These are phyloP conservation scores for Psilocybe sp. DNA, from an alignment of 768 basidiomycete species.

Conservation along the genomic window DNA sequence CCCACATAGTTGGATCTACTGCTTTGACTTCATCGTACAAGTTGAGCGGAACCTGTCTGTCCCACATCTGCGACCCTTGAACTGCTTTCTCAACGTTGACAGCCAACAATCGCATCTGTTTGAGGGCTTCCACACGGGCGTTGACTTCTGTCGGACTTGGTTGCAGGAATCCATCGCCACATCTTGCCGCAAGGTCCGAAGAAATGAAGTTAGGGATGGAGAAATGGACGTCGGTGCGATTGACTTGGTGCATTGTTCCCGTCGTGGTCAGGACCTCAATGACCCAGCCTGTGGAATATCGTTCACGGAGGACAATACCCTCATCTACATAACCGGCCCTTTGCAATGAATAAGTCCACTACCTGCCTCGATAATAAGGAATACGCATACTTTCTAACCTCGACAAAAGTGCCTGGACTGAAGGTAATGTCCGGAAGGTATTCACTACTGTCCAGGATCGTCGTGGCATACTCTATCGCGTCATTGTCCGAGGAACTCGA, in stretches of 20 bases:
- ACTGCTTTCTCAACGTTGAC: conserved; percentile 41
- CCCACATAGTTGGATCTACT: conserved; percentile 49
- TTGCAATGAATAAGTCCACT: no score
- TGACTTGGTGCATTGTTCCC: conserved; percentile 54
- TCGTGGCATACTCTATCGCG: no score
- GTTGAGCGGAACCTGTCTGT: conserved; percentile 24
- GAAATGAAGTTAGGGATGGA: conserved; percentile 55
- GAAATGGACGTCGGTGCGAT: conserved; percentile 56
- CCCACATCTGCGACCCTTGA: conserved; percentile 21
- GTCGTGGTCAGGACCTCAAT: conserved; percentile 31
- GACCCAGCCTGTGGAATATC: conserved; percentile 13
- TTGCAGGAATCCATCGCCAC: conserved; percentile 31
- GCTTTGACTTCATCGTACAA: conserved; percentile 47
- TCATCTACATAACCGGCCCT: no score
- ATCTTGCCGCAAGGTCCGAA: conserved; percentile 42
- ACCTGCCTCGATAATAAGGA: no score
- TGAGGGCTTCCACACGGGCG: conserved; percentile 67
- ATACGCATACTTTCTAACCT: no score
- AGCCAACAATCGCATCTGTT: conserved; percentile 52
- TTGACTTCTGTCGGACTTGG: conserved; percentile 37
- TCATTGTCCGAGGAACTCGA: no score
- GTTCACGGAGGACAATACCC: conserved; percentile 12
- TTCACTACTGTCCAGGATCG: no score
- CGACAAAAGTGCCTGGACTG: no score
- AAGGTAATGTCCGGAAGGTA: no score